Evolutionary conservation across 192 early-diverging fungal species (phyloP).

Genomic region (Backusella morwellensis): DNA sequence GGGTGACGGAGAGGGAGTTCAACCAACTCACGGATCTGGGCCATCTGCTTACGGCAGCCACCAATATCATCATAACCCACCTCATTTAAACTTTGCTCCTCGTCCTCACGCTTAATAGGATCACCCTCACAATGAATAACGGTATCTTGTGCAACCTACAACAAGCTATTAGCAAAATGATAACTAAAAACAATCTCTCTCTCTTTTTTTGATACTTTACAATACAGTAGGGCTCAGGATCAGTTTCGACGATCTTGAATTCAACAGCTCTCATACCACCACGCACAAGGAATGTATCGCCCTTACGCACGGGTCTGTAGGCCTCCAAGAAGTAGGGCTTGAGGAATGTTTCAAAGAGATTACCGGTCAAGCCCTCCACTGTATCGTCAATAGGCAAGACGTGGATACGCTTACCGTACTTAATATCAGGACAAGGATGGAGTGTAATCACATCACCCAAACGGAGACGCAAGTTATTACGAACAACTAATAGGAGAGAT

Average conservation of each 20-base stretch:
- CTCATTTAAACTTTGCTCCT: conserved; percentile 88
- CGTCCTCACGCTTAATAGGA: conserved; percentile 98
- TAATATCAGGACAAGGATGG: conserved; percentile 95
- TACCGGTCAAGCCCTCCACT: conserved; percentile 95
- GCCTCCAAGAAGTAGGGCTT: conserved; percentile 99
- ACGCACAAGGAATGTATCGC: conserved; percentile 90
- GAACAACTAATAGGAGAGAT: conserved; percentile 61
- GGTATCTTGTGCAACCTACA: conserved; percentile 92
- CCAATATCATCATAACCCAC: conserved; percentile 99
- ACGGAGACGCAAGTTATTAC: conserved; percentile 93
- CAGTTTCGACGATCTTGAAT: conserved; percentile 97
- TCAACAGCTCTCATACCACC: conserved; percentile 98
- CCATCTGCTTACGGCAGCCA: conserved; percentile 97
- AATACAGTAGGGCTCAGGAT: conserved; percentile 95
- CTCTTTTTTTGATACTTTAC: conserved; percentile 48
- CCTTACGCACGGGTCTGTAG: conserved; percentile 94
- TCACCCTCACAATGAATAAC: conserved; percentile 99
- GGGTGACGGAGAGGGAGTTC: conserved; percentile 99
- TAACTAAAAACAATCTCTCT: too few relatives aligned
- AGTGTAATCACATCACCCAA: conserved; percentile 96
- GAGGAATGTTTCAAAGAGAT: conserved; percentile 96
- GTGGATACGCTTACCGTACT: conserved; percentile 96
- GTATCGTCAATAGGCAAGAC: conserved; percentile 98
- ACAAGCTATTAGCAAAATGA: too few relatives aligned
- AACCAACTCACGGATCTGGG: conserved; percentile 98